Percentiles rank a stretch among this genome's conserved stretches.
phyloP scores from a whole-genome alignment of 2,329 filamentous ascomycete species.

The Drechslerella dactyloides region DNA sequence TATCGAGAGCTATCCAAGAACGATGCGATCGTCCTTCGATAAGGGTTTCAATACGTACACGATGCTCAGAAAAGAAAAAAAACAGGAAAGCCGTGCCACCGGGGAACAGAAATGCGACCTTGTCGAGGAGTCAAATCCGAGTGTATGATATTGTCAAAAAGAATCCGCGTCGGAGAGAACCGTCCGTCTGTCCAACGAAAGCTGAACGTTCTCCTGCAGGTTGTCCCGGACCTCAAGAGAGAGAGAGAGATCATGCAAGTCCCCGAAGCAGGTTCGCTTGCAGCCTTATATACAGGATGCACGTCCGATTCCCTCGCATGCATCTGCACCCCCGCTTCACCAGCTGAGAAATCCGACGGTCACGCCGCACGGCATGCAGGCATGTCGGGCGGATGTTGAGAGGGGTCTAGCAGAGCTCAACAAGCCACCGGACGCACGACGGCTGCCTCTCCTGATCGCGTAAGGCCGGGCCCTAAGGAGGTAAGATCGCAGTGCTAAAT shows the following conservation, averaged over 20 bases:
- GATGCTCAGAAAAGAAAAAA: slow-evolving; percentile 11
- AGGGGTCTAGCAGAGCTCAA: slow-evolving; percentile 34
- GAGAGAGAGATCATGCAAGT: slow-evolving; percentile 30
- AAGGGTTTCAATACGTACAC: slow-evolving; percentile 31
- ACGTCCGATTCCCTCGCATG: too few species aligned
- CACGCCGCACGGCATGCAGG: slow-evolving; percentile 29
- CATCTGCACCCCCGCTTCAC: slow-evolving; percentile 11
- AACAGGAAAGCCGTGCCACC: slow-evolving; percentile 31
- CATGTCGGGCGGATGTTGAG: not conserved
- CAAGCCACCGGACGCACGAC: slow-evolving; percentile 46
- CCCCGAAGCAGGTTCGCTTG: slow-evolving; percentile 47
- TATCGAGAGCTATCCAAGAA: not conserved
- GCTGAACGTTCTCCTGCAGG: slow-evolving; percentile 48
- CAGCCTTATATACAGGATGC: slow-evolving; percentile 47
- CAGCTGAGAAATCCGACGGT: slow-evolving; percentile 43
- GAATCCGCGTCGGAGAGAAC: slow-evolving; percentile 1
- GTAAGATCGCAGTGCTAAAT: slow-evolving; percentile 29
- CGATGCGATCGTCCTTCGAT: slow-evolving; percentile 10
- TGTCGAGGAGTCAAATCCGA: slow-evolving; percentile 14
- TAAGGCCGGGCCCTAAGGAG: slow-evolving; percentile 15
- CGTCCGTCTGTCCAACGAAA: slow-evolving; percentile 18
- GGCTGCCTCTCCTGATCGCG: slow-evolving; percentile 30
- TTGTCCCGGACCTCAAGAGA: slow-evolving; percentile 30
- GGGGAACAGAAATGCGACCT: slow-evolving; percentile 40
- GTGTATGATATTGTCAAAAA: slow-evolving; percentile 11